phyloP scores from a whole-genome alignment of 73 alveolate genomes.

The Tetrahymena thermophila region DNA sequence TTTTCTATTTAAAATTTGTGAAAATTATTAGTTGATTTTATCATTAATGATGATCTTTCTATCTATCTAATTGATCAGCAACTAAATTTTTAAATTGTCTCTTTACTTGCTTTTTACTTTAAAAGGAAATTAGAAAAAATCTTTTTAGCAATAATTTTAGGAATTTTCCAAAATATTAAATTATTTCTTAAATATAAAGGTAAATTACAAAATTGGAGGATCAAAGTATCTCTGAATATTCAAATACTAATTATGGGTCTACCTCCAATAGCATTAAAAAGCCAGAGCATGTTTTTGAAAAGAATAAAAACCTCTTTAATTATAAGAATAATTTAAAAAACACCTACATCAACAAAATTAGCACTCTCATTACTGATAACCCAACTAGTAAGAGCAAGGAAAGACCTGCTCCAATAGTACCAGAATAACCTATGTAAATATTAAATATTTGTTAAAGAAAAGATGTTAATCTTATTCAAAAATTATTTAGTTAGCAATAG shows the following conservation, averaged over 20 bases:
- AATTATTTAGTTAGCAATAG: background rate
- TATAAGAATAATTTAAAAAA: constrained; percentile 11
- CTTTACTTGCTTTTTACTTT: background rate
- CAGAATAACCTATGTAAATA: background rate
- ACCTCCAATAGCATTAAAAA: background rate
- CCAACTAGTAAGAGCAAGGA: background rate
- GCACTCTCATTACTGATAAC: constrained; percentile 7
- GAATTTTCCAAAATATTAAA: background rate
- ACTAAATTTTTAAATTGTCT: too few species aligned
- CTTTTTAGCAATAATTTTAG: background rate
- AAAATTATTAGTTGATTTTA: too few species aligned
- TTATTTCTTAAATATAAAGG: background rate
- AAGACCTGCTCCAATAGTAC: background rate
- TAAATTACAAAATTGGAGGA: background rate
- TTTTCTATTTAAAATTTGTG: too few species aligned
- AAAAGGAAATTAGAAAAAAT: background rate
- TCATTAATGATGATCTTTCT: too few species aligned
- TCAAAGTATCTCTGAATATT: background rate
- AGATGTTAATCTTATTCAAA: background rate
- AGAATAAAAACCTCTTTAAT: background rate
- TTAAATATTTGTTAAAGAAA: background rate
- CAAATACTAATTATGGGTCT: background rate
- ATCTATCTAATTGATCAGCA: too few species aligned
- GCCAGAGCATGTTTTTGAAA: background rate
- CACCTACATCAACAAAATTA: constrained; percentile 33